These are phyloP conservation scores for Rhizopogon rudus DNA, from an alignment of 768 basidiomycete genomes.

Conservation along the genomic window DNA sequence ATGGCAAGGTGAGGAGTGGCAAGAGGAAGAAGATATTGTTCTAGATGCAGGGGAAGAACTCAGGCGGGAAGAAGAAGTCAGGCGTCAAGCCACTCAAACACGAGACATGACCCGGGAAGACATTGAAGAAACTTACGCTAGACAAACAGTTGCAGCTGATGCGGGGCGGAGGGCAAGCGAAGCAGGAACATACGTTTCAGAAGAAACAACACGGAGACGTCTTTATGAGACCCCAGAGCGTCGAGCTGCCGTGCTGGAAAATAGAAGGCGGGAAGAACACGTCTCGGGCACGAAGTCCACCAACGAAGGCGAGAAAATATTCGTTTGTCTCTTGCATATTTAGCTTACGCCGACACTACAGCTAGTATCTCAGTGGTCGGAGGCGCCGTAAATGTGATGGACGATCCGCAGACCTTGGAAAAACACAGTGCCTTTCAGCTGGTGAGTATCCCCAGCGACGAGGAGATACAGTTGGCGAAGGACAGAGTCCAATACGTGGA, in stretches of 20 bases:
- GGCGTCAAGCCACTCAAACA: neutral
- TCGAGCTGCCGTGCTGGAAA: neutral
- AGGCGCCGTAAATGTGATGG: neutral
- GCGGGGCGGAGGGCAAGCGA: neutral
- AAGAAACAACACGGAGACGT: neutral
- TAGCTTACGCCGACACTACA: neutral
- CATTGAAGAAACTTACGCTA: neutral
- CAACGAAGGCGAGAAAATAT: neutral
- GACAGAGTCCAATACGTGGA: constrained; percentile 9
- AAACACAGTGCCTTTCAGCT: constrained; percentile 7
- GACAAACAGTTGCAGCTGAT: neutral
- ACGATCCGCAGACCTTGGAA: neutral
- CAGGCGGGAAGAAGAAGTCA: neutral
- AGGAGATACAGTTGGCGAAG: constrained; percentile 8
- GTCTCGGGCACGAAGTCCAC: too few species aligned
- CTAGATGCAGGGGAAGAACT: neutral
- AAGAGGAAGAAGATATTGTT: neutral
- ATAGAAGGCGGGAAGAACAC: neutral
- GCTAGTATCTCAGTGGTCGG: neutral
- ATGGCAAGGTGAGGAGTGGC: neutral
- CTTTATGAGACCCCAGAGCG: neutral
- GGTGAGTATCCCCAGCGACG: constrained; percentile 11
- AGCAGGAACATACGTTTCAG: neutral
- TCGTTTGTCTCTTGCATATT: neutral
- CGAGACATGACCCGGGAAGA: neutral